phyloP scores from a whole-genome alignment of 2,329 filamentous ascomycete genomes.

The Monascus ruber region DNA sequence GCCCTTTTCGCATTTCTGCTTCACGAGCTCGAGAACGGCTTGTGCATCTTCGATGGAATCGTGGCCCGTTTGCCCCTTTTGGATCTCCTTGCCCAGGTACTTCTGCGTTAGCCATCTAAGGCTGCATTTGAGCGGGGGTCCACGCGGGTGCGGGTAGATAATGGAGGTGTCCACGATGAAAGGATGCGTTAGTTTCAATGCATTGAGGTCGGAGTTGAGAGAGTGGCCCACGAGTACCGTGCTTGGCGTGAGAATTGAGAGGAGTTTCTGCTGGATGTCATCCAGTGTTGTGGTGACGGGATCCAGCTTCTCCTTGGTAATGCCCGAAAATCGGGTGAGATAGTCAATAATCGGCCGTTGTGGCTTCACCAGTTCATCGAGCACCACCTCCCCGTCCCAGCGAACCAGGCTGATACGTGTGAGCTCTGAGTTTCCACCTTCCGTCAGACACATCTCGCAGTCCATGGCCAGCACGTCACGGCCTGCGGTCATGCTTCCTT shows the following conservation, averaged over 20 bases:
- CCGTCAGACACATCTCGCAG: slow-evolving; percentile 95
- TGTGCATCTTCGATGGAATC: slow-evolving; percentile 87
- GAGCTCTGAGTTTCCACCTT: slow-evolving; percentile 65
- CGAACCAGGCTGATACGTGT: slow-evolving; percentile 77
- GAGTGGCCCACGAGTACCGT: slow-evolving; percentile 38
- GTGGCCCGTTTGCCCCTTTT: slow-evolving; percentile 69
- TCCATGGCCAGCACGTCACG: slow-evolving; percentile 72
- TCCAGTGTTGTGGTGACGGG: slow-evolving; percentile 69
- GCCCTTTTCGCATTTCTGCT: slow-evolving; percentile 91
- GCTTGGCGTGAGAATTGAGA: slow-evolving; percentile 50
- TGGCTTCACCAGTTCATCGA: slow-evolving; percentile 90
- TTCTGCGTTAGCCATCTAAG: slow-evolving; percentile 83
- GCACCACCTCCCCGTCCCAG: slow-evolving; percentile 70
- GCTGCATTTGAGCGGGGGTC: slow-evolving; percentile 78
- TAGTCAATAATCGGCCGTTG: slow-evolving; percentile 83
- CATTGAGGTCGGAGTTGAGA: slow-evolving; percentile 52
- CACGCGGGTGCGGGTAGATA: slow-evolving; percentile 80
- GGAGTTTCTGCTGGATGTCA: slow-evolving; percentile 71
- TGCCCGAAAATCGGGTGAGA: slow-evolving; percentile 81
- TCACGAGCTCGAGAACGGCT: slow-evolving; percentile 84
- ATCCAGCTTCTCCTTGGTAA: slow-evolving; percentile 74
- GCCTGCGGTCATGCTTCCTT: slow-evolving; percentile 74
- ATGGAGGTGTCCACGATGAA: slow-evolving; percentile 89
- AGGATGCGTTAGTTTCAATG: slow-evolving; percentile 76
- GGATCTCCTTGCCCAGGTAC: slow-evolving; percentile 77